Evolutionary conservation across 2,329 filamentous ascomycete genomes (phyloP).

Genomic region (Colletotrichum sp.): DNA sequence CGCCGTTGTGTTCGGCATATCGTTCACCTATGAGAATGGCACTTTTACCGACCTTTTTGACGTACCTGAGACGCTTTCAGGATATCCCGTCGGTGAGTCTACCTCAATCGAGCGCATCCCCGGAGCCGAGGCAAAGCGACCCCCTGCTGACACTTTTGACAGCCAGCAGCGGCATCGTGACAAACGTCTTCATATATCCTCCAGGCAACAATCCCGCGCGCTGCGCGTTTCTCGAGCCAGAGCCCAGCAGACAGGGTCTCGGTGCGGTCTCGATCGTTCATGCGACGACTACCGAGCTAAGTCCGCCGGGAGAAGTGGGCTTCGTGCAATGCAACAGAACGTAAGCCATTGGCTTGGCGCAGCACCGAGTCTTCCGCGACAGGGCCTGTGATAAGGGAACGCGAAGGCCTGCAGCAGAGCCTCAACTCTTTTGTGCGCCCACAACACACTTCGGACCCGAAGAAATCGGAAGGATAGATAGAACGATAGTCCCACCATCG

Average conservation of each 20-base stretch:
- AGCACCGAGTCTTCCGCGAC: neutral
- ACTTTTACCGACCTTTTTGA: neutral
- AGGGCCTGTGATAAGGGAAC: neutral
- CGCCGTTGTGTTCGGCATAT: neutral
- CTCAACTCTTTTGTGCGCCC: neutral
- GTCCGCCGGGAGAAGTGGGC: neutral
- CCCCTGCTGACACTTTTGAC: neutral
- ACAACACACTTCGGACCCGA: neutral
- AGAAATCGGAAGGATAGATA: neutral
- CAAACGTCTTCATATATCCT: conserved; percentile 1
- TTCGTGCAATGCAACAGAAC: neutral
- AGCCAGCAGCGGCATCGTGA: conserved; percentile 10
- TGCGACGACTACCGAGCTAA: neutral
- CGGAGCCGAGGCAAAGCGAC: neutral
- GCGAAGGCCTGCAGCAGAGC: neutral
- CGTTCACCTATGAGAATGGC: neutral
- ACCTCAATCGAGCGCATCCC: neutral
- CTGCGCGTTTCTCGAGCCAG: conserved; percentile 3
- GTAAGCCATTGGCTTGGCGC: neutral
- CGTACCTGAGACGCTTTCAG: conserved; percentile 17
- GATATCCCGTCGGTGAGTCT: neutral
- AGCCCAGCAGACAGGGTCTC: conserved; percentile 1
- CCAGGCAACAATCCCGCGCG: neutral
- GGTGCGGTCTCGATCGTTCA: neutral
- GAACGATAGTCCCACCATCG: neutral